Evolutionary conservation across 345 rosid species (phyloP).

Genomic region (Arabidopsis suecica): DNA sequence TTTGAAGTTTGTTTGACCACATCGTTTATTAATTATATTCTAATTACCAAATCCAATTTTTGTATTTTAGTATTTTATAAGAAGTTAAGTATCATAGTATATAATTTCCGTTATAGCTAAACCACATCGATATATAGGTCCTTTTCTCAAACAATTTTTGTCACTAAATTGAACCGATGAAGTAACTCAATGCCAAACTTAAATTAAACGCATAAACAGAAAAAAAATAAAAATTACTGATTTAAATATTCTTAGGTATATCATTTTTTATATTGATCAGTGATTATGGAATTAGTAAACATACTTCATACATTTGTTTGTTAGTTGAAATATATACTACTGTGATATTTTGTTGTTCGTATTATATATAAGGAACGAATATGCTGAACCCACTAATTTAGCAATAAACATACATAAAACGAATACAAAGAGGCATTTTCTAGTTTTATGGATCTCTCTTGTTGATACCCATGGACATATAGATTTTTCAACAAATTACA

Average conservation of each 20-base stretch:
- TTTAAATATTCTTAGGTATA: not conserved
- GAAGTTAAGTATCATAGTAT: conserved; percentile 1
- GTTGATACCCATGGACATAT: conserved; percentile 1
- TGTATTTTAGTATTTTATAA: conserved; percentile 2
- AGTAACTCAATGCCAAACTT: not conserved
- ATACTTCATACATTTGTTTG: not conserved
- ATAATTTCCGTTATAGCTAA: conserved; percentile 11
- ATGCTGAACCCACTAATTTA: not conserved
- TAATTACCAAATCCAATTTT: conserved; percentile 12
- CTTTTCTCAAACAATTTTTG: not conserved
- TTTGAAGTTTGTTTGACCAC: conserved; percentile 19
- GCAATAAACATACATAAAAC: not conserved
- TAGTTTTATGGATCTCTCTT: conserved; percentile 11
- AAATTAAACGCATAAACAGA: not conserved
- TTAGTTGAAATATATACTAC: not conserved
- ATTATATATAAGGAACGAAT: not conserved
- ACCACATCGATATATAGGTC: conserved; percentile 19
- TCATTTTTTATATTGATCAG: not conserved
- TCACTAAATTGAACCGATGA: not conserved
- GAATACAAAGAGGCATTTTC: conserved; percentile 6
- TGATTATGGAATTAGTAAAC: not conserved
- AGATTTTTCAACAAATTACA: conserved; percentile 2
- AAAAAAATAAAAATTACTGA: not conserved
- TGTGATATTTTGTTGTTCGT: not conserved
- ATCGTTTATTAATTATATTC: not conserved